These are phyloP conservation scores for Trametopsis cervina DNA, from an alignment of 768 basidiomycete species.

Conservation along the genomic window DNA sequence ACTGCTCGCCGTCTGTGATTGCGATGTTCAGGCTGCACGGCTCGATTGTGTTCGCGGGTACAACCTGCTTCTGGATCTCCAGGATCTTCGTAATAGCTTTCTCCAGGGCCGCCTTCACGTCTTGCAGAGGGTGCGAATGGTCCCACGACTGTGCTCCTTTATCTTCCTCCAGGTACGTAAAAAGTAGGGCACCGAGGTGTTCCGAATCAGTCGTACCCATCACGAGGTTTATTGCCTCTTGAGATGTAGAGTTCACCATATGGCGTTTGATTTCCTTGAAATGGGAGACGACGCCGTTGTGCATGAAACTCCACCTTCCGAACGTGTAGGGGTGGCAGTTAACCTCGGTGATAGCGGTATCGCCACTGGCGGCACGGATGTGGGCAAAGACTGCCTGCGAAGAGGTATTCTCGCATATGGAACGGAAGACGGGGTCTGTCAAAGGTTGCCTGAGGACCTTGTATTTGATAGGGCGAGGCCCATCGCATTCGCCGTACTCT, in stretches of 20 bases:
- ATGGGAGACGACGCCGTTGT: constrained; percentile 25
- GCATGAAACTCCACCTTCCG: constrained; percentile 24
- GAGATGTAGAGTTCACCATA: constrained; percentile 11
- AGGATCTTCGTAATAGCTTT: constrained; percentile 21
- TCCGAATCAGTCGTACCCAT: constrained; percentile 27
- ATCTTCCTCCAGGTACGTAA: constrained; percentile 21
- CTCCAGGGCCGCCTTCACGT: constrained; percentile 19
- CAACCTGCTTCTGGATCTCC: constrained; percentile 17
- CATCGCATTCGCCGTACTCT: constrained; percentile 19
- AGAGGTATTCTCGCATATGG: constrained; percentile 21
- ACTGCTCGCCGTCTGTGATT: constrained; percentile 25
- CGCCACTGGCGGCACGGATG: constrained; percentile 24
- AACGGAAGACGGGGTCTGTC: constrained; percentile 20
- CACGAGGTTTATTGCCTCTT: constrained; percentile 17
- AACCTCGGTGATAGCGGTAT: constrained; percentile 18
- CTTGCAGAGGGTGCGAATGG: constrained; percentile 18
- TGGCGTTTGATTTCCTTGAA: constrained; percentile 16
- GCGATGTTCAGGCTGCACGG: constrained; percentile 26
- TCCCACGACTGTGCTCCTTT: constrained; percentile 18
- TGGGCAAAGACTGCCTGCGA: constrained; percentile 23
- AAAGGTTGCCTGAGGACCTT: constrained; percentile 21
- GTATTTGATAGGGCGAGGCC: constrained; percentile 19
- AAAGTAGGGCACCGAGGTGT: constrained; percentile 25
- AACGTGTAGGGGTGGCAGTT: constrained; percentile 25
- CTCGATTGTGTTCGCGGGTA: constrained; percentile 12